A percentile compares a stretch with the other conserved stretches of the same genome.
These are phyloP conservation scores for Metschnikowia orientalis DNA, from an alignment of 805 yeast genomes.

Conservation along the genomic window DNA sequence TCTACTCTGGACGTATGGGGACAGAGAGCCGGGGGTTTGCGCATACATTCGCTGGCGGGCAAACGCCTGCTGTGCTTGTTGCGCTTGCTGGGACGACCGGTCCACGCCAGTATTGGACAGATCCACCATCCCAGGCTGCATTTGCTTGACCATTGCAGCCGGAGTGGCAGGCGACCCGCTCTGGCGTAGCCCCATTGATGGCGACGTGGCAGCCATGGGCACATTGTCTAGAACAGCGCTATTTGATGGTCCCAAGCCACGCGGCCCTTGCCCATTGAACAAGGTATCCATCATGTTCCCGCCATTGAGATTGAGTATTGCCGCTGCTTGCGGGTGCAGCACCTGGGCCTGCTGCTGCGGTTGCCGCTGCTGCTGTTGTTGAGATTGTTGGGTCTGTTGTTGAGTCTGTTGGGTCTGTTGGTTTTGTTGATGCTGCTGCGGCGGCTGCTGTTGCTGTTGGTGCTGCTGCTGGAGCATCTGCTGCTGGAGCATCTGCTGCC, in stretches of 20 bases:
- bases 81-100: too few relatives aligned
- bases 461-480: constrained; percentile 19
- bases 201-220: constrained; percentile 6
- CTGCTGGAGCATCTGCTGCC: constrained; percentile 38
- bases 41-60: too few relatives aligned
- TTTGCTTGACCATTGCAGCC: too few relatives aligned
- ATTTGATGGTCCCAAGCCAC: not conserved
- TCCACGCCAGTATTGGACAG: too few relatives aligned
- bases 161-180: too few relatives aligned
- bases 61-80: too few relatives aligned
- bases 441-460: constrained; percentile 11
- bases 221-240: constrained; percentile 4
- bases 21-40: too few relatives aligned
- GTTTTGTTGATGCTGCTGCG: constrained; percentile 1
- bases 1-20: too few relatives aligned
- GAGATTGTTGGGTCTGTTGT: constrained; percentile 1
- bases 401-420: constrained; percentile 5
- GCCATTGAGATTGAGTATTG: constrained; percentile 6
- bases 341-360: constrained; percentile 10
- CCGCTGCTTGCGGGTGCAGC: constrained; percentile 8
- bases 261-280: constrained; percentile 1
- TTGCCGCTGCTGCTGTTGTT: constrained; percentile 2
- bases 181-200: too few relatives aligned
- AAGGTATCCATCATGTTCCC: constrained; percentile 6
- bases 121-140: too few relatives aligned